Base-by-base conservation (phyloP, 2,329 filamentous ascomycete genomes). In the Didymella segeticola region DNA sequence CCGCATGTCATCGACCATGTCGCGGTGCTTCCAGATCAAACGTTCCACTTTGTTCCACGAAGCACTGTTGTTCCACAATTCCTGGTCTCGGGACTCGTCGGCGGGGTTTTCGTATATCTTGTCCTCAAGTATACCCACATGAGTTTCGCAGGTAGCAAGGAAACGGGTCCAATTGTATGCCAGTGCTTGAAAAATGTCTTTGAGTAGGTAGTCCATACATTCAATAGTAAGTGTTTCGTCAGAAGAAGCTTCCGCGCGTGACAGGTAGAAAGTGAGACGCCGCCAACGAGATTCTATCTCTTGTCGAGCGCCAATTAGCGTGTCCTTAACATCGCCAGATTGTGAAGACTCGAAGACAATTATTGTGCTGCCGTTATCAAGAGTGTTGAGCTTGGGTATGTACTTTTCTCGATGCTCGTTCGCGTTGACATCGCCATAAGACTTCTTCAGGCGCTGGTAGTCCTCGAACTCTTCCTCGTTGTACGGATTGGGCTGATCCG, bases 261-360 rank as follows among this genome's bases (percentile, higher is more conserved):
- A 75, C 0, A 82, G 70, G 52, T 80, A 81, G 57, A 82, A 82
- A 0, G 80, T 79, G 5, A 83, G 65, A 5, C 81, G 71, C 8
- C 80, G 75, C 81, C 82, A 83, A n/a, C 78, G 73, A n/a, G 74
- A 74, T 63, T 83, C 82, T 41, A 80, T 76, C 51, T 82, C 77
- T 37, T 79, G 75, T 12, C 81, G 73, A 3, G 81, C 80, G 2
- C 78, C 71, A 17, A 83, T 77, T 9, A 83, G 57, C 1, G 80
- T 83, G 57, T 83, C 79, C 30, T 79, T 73, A 22, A 80, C 76
- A 10, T 72, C 74, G 15, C 75, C 73, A 2, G 78, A 78, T 23
- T 80, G 76, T 0, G 79, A 79, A 41, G 79, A 78, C 55, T 83
- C 81, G 54, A 84, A 83, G 23, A 84, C 69, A 47, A 84, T 81